Evolutionary conservation across 768 basidiomycete species (phyloP).

Genomic region (Pulveroboletus sp.): DNA sequence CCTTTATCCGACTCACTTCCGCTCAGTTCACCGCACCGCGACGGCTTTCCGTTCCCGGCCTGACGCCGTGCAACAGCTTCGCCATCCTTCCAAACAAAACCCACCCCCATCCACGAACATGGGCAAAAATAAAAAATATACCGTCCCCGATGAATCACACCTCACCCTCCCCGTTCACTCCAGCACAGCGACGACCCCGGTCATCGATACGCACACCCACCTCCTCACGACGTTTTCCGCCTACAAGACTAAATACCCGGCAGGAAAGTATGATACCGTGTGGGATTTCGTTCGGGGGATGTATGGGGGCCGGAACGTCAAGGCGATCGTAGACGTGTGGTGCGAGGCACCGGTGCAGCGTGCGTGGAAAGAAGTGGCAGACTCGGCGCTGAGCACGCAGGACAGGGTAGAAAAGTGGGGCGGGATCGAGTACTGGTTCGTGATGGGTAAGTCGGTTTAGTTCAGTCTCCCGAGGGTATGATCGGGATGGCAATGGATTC

Average conservation of each 20-base stretch:
- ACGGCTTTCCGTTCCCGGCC: background rate
- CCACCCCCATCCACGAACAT: conserved; percentile 14
- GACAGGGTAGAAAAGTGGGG: conserved; percentile 56
- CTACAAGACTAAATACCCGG: conserved; percentile 62
- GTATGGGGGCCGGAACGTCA: conserved; percentile 55
- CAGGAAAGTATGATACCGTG: conserved; percentile 51
- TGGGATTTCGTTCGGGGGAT: conserved; percentile 66
- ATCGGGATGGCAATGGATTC: background rate
- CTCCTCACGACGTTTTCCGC: conserved; percentile 67
- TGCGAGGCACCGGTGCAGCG: conserved; percentile 73
- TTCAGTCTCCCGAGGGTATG: background rate
- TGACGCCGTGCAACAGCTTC: background rate
- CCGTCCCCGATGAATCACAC: conserved; percentile 31
- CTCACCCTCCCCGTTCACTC: conserved; percentile 33
- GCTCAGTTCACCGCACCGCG: too few species aligned
- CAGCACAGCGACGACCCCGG: conserved; percentile 28
- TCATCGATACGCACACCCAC: conserved; percentile 87
- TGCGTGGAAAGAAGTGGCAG: conserved; percentile 69
- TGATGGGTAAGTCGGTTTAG: conserved; percentile 54
- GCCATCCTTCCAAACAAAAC: background rate
- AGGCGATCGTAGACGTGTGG: conserved; percentile 82
- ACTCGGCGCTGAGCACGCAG: conserved; percentile 55
- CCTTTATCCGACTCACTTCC: background rate
- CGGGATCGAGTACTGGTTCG: conserved; percentile 77
- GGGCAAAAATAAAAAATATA: conserved; percentile 38